Base-by-base conservation (phyloP, 305 asterid species). In the Rubia tinctorum region DNA sequence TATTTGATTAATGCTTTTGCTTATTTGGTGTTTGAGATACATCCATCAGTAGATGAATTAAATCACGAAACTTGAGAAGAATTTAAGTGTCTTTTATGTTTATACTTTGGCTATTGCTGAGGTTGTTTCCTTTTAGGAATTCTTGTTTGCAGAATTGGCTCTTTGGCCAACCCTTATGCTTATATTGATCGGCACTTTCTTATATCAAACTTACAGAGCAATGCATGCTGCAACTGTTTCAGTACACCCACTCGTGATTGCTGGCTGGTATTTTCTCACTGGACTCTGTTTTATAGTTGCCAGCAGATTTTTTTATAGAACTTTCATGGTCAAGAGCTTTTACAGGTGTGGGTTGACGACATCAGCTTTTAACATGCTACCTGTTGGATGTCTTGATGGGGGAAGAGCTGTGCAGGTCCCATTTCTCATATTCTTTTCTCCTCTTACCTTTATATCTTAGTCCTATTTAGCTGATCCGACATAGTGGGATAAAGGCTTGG, bases 391-490 rank as follows among this genome's bases (percentile, higher is more conserved):
- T 83, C 97, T 93, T 23, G 98, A 93, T 75, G 98, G 98, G 37
- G 98, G 98, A 76, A 86, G 97, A 87, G 97, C 97, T 68, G 80
- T 93, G 91, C 97, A 93, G 98, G 98, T 92, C 69, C 69, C 51
- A 8, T 75, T 49, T 77, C 64, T 49, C 45, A 34, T 2, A 64
- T 34, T 68, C 20, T 53, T 37, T 66, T 40, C 58, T 14, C 71
- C 17, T 74, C 9, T 51, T 51, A 5, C 27, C 25, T 75, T 23
- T 45, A 22, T 30, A 39, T 71, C 20, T 49, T 49, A 49, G 55
- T 49, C 59, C 10, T 51, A 18, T 53, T 0, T 53, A 14, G 20
- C 20, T 15, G 56, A 49, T 49, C 7, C 6, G 17, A 15, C 56
- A 49, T 49, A 49, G n/a, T 14, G 56, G 56, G 56, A 49, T 49